A percentile compares a stretch with the other conserved stretches of the same genome.
These are phyloP conservation scores for Helianthus annuus DNA, from an alignment of 129 eudicot species.

Conservation along the genomic window HanXRQr2.0-SUNRISE NC_035441.2:174822151-174822650, in stretches of 20 bases:
- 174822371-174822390: background rate
- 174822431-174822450: background rate
- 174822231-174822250: background rate
- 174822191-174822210: too few species aligned
- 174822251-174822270: background rate
- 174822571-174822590: too few species aligned
- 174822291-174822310: background rate
- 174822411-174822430: constrained; percentile 10
- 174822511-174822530: background rate
- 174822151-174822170: too few species aligned
- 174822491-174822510: background rate
- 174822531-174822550: too few species aligned
- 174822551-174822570: too few species aligned
- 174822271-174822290: background rate
- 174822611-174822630: too few species aligned
- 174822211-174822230: too few species aligned
- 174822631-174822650: too few species aligned
- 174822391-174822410: background rate
- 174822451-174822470: background rate
- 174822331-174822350: constrained; percentile 3
- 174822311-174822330: background rate
- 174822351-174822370: background rate
- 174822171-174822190: too few species aligned
- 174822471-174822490: background rate
- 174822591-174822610: too few species aligned